Evolutionary conservation across 2,329 filamentous ascomycete genomes (phyloP), one percentile per base, ranked within the genome.

Genomic region (Canariomyces notabilis): DNA sequence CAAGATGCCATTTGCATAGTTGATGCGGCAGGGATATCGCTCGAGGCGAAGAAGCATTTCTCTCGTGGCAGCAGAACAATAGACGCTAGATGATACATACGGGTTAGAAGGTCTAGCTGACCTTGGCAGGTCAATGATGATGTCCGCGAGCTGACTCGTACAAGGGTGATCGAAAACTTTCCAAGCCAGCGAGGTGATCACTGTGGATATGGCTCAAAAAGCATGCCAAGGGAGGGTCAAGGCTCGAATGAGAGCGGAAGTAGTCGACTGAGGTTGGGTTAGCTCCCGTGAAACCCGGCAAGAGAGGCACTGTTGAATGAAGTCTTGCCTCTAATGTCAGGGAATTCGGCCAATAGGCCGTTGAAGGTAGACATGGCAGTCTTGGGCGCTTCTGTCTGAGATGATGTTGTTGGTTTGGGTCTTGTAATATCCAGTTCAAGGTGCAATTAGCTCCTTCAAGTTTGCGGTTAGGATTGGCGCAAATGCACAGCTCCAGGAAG

Each of bases 201-300:
- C 85, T 94, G 62, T 96, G 91, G 2, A 94, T 82, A 75, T 97
- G 91, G 64, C 87, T 94, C 20, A 97, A 73, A 61, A 97, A 95
- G 63, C 85, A 93, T 14, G 87, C 89, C 45, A 93, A 67, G 0
- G 89, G 86, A 4, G 85, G 76, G 14, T 67, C 74, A 14, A 66
- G 66, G 5, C 70, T 70, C 4, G 71, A 67, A 37, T 74, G 72
- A 14, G 67, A 69, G 19, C 87, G 79, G 58, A 96, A 96, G 68
- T 83, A 89, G 66, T 96, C 90, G 54, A 96, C 83, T 87, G 21
- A 3, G 20, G 8, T 11, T 35, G 2, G 16, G 48, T 41, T 40
- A 49, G 45, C n/a, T 14, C 11, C 4, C 26, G 26, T 29, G n/a
- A 23, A 15, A 4, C 15, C 15, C 16, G 7, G n/a, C n/a, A 38